Conservation (phyloP, 73 alveolate genomes). For the Paramecium bursaria region DNA sequence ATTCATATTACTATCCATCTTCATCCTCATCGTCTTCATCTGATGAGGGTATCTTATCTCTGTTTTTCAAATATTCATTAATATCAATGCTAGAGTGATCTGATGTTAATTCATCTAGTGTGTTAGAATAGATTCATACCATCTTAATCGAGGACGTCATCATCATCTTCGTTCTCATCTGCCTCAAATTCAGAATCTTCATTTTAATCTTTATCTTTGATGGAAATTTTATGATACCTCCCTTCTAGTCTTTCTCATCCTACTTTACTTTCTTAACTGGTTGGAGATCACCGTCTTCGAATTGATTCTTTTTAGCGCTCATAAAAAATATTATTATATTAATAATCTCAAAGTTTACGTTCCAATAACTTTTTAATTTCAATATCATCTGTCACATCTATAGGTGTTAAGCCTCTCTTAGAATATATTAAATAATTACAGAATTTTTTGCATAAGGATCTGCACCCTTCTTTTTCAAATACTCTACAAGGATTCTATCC, state of each 20-base stretch:
- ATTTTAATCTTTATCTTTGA: conserved; percentile 29
- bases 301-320: conserved; percentile 45
- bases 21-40: conserved; percentile 36
- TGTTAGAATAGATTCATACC: not conserved
- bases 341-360: not conserved
- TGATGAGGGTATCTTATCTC: conserved; percentile 32
- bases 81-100: conserved; percentile 33
- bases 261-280: no score
- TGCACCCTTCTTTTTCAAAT: not conserved
- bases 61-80: not conserved
- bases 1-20: no score
- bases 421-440: not conserved
- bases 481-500: conserved; percentile 10
- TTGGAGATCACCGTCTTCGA: conserved; percentile 15
- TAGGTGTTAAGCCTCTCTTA: not conserved
- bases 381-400: not conserved
- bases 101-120: conserved; percentile 4
- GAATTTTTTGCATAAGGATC: not conserved
- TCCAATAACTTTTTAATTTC: not conserved
- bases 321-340: not conserved
- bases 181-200: not conserved
- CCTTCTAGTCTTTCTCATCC: conserved; percentile 4
- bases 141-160: not conserved
- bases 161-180: conserved; percentile 28
- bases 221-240: not conserved